These are phyloP conservation scores for Viola pubescens DNA, from an alignment of 441 rosid species.

Conservation along the genomic window DNA sequence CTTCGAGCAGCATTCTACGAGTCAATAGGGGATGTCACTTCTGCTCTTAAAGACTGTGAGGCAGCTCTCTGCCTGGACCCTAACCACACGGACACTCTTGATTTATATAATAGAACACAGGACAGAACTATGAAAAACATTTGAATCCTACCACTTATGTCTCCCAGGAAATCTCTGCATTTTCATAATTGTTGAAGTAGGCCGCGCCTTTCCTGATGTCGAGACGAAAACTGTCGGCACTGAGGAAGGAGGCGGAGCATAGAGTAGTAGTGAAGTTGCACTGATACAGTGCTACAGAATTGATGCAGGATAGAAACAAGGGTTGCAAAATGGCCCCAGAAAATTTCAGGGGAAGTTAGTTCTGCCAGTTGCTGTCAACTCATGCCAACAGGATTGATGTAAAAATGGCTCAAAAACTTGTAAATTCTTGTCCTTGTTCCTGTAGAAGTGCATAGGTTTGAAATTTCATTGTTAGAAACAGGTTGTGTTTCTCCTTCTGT, in stretches of 20 bases:
- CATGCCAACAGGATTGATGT: not conserved
- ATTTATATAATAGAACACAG: conserved; percentile 49
- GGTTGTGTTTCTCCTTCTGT: not conserved
- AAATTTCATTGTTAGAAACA: not conserved
- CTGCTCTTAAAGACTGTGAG: conserved; percentile 68
- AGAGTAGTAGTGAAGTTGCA: conserved; percentile 1
- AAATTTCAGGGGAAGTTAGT: conserved; percentile 2
- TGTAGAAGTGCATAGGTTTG: conserved; percentile 8
- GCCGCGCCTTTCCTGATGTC: conserved; percentile 4
- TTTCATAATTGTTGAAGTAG: not conserved
- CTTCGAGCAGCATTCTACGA: conserved; percentile 89
- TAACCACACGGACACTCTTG: conserved; percentile 56
- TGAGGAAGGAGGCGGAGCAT: not conserved
- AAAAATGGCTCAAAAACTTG: conserved; percentile 4
- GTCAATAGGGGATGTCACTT: conserved; percentile 50
- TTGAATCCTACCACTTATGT: conserved; percentile 12
- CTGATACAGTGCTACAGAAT: conserved; percentile 5
- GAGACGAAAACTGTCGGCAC: not conserved
- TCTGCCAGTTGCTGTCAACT: not conserved
- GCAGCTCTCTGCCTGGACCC: conserved; percentile 93
- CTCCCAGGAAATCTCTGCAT: not conserved
- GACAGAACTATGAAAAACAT: conserved; percentile 29
- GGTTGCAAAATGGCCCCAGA: not conserved
- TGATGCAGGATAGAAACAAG: conserved; percentile 9
- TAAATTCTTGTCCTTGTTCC: conserved; percentile 11